Base-by-base conservation (phyloP, 192 early-diverging fungal genomes). In the Mycoemilia scoparia region DNA sequence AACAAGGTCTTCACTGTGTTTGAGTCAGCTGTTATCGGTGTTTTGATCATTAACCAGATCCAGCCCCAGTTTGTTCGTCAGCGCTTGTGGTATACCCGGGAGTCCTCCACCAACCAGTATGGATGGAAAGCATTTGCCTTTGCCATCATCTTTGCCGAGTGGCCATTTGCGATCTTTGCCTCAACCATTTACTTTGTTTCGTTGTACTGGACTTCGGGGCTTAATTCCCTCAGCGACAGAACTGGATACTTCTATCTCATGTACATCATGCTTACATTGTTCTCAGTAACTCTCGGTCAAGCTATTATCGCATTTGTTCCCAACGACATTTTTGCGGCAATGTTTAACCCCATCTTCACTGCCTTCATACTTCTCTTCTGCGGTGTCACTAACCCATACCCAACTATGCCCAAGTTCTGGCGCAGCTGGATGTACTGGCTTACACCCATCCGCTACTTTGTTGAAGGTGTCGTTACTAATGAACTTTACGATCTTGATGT, bases 121-220 rank as follows among this genome's bases (percentile, higher is more conserved):
- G 66, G 63, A 17, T 77, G 70, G 67, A 49, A 62, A 7, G 66
- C 79, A 3, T 82, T 77, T 50, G 63, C 66, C 22, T 33, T 64
- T 4, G 60, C 74, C 5, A 70, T 76, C 34, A 47, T 77, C 19
- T 28, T 77, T 3, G 67, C 74, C 19, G 77, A 86, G 39, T 51
- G 76, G 16, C 82, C 82, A 0, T 86, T 76, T 29, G 64, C 72
- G 0, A 29, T 77, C 7, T 32, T 79, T 25, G 49, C 66, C 14
- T 51, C 66, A 29, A 75, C 79, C 0, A 30, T 62, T 28, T 79
- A 73, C 46, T 79, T 81, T 53, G 40, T 71, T n/a, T 51, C 66
- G 24, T 79, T 77, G 33, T 86, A 86, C 57, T 86, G 74, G 72
- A 64, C 71, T 14, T 62, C 69, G n/a, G 77, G 76, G 1, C 60